Conservation (phyloP, 768 basidiomycete species). For the Psilocybe subaeruginosa region DNA sequence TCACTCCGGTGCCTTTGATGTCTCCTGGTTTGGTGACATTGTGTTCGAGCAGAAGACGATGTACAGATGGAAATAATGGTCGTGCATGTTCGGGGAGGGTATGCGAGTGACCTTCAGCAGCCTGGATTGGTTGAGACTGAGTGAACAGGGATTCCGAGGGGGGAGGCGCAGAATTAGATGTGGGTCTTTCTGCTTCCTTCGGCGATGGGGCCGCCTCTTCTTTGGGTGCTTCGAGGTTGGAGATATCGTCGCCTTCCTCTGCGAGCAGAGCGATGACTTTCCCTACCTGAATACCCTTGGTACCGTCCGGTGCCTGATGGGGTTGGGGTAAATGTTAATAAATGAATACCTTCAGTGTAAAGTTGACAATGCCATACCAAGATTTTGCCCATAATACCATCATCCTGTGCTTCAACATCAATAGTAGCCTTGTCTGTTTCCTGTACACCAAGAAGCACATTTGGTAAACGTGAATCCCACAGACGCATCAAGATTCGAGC, state of each 20-base stretch:
- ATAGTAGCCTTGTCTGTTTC: conserved; percentile 97
- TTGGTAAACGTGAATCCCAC: neutral
- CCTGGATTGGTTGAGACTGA: conserved; percentile 25
- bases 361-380: conserved; percentile 55
- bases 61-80: conserved; percentile 89
- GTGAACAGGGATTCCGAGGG: conserved; percentile 13
- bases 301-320: conserved; percentile 61
- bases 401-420: conserved; percentile 98
- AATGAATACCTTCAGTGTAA: neutral
- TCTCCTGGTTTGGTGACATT: conserved; percentile 57
- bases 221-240: conserved; percentile 72
- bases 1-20: conserved; percentile 87
- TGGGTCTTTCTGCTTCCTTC: conserved; percentile 17
- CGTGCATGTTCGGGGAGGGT: conserved; percentile 54
- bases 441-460: conserved; percentile 37
- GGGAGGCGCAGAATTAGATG: conserved; percentile 26
- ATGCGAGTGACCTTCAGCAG: conserved; percentile 35
- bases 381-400: conserved; percentile 93
- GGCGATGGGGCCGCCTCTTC: conserved; percentile 37
- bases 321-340: conserved; percentile 2
- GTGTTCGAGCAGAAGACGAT: conserved; percentile 75
- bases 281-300: conserved; percentile 87
- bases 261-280: conserved; percentile 90
- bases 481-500: neutral
- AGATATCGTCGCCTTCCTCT: conserved; percentile 95